Evolutionary conservation across 768 basidiomycete genomes (phyloP), one percentile per base, ranked within the genome.

Genomic region (Termitomyces bulborhizus): DNA sequence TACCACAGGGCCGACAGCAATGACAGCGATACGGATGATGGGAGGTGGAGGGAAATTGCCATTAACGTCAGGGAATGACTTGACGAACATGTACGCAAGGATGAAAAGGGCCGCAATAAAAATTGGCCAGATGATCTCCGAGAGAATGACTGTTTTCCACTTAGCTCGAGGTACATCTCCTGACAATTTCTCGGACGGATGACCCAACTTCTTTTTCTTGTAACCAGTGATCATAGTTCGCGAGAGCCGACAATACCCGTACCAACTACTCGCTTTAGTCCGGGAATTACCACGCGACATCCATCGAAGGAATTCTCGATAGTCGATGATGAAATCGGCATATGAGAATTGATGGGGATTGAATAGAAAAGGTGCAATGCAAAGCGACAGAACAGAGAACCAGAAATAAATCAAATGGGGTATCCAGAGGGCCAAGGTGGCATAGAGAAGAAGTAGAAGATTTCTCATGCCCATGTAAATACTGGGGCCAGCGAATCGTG

Each of bases 341-440:
- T 87, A 92, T 9, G 93, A 92, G 81, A 98, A 99, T 71, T 98
- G 97, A 71, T 99, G 96, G n/a, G 97, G 97, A 73, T 99, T 99
- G 84, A 99, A 99, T 57, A 99, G 60, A 85, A 98, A 99, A 0
- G 97, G 97, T 36, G 97, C 93, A 62, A 98, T 81, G 72, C 93
- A 96, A 18, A 99, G 83, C 9, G 95, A 94, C 56, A 95, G 70
- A 55, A 98, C 93, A 15, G 97, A 96, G 69, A 93, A 81, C 96
- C 96, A 98, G 84, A 98, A 99, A 80, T 98, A 99, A 73, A 96
- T 92, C 63, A 98, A 77, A 72, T 93, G 88, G 4, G 92, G 91
- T 55, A 92, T 90, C 89, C 92, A 98, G 63, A 99, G 81, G 24
- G 92, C 75, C 76, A 98, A 78, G 44, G 94, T 92, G 62, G 87